Evolutionary conservation across 495 filamentous ascomycete genomes (phyloP), one percentile per base, ranked within the genome.

Genomic region (Penicillium canescens): DNA sequence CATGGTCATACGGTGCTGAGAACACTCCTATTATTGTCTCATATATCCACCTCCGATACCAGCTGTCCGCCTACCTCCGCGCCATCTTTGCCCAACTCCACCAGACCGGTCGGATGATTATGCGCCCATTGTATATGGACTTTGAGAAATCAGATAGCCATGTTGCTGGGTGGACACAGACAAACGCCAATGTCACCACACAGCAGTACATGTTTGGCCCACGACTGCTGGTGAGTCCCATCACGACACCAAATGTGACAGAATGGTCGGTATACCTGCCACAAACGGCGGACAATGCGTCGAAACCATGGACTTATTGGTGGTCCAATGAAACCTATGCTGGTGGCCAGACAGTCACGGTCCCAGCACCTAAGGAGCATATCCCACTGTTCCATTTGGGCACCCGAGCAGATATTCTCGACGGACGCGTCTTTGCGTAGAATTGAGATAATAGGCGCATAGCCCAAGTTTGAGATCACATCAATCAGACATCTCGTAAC

Each of bases 151-250:
- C 61, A 0, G 65, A 68, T 41, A 44, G 55, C 0, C 45, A 46
- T 12, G 47, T 67, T 10, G 42, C 53, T 7, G 16, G 33, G 16
- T 59, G 42, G 62, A 65, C 63, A 1, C 51, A 26, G 20, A 20
- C 18, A 11, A 66, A 66, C 36, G 52, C 26, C 28, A 68, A 66
- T 21, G 53, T 49, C 37, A 66, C 65, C 0, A 67, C 60, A 0
- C 63, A 70, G 51, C 62, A 66, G 42, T 70, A 70, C 35, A 64
- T 70, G 67, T 68, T 66, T 36, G 67, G 67, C 2, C 67, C 65
- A 4, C 41, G 57, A 8, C 51, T 66, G 10, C 41, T 70, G 14
- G 60, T 68, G 2, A 55, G 54, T 3, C 67, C 67, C 1, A 60
- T 70, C 1, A 66, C 62, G 8, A 35, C 44, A 9, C 59, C 65